These are phyloP conservation scores for Cordyceps sp. DNA, from an alignment of 2,329 filamentous ascomycete species.

Conservation along the genomic window DNA sequence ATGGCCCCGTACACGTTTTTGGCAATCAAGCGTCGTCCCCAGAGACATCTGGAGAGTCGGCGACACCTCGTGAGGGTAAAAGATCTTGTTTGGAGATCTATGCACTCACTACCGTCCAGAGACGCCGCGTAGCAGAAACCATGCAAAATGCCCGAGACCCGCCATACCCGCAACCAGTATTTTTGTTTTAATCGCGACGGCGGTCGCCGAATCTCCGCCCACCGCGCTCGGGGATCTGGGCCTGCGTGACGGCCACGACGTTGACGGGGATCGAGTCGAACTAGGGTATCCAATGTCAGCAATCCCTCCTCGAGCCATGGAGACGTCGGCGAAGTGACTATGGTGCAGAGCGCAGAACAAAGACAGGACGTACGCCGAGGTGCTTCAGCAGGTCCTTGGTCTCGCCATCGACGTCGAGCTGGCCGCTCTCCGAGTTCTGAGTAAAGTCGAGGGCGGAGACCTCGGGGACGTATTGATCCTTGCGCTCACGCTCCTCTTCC, in stretches of 20 bases:
- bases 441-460: conserved; percentile 96
- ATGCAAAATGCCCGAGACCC: conserved; percentile 26
- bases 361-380: conserved; percentile 65
- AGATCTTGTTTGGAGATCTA: conserved; percentile 45
- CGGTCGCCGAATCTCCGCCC: conserved; percentile 63
- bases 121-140: conserved; percentile 34
- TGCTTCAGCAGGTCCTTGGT: conserved; percentile 99
- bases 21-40: conserved; percentile 88
- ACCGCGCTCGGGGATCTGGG: conserved; percentile 67
- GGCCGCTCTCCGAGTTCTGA: conserved; percentile 72
- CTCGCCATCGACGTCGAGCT: conserved; percentile 89
- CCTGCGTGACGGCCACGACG: conserved; percentile 77
- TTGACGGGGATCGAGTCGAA: conserved; percentile 98
- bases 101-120: conserved; percentile 38
- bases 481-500: conserved; percentile 99
- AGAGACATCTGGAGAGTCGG: conserved; percentile 47
- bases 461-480: conserved; percentile 99
- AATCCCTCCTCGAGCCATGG: too few species aligned
- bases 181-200: conserved; percentile 20
- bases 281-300: conserved; percentile 29
- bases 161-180: conserved; percentile 6
- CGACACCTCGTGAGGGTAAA: conserved; percentile 67
- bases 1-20: conserved; percentile 18
- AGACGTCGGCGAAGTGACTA: too few species aligned
- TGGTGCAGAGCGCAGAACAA: conserved; percentile 2